Evolutionary conservation across 2,329 filamentous ascomycete genomes (phyloP), one percentile per base, ranked within the genome.

Genomic region (Colletotrichum falcatum): DNA sequence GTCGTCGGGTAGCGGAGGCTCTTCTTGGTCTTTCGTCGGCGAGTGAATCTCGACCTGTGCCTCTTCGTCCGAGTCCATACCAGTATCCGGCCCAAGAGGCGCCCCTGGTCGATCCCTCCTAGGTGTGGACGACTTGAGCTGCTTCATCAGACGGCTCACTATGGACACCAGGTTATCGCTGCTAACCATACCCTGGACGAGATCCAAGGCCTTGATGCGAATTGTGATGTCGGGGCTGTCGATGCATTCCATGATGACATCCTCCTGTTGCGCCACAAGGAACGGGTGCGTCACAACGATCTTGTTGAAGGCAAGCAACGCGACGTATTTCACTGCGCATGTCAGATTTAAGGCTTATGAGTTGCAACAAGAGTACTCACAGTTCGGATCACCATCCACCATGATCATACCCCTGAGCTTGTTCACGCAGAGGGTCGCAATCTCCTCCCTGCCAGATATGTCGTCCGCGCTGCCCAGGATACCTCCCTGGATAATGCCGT

Each of bases 141-240:
- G 96, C 75, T 91, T 90, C 86, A 98, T 92, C 54, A 99, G 83
- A 30, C 94, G 91, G 74, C 95, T 91, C 30, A 99, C 94, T 61
- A 98, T 93, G 1, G 89, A 88, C 68, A 94, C 88, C 5, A 99
- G 81, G 73, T 95, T 98, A 65, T 97, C 94, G 72, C 88, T 90
- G 75, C 91, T 95, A 71, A 98, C 94, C 94, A 99, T 98, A 44
- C 94, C 94, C 63, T 95, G 92, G 1, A 96, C 95, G 30, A 99
- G 86, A 75, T 98, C 94, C 44, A 99, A 85, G 6, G 96, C 95
- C 78, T 97, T 92, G 79, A 97, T 91, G 72, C 96, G 92, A 77
- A 99, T 99, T 5, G 95, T 97, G 71, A 99, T 96, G 77, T 99
- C 96, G 0, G 93, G 87, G 79, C 97, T 97, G 79, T 98, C 96